Evolutionary conservation across 768 basidiomycete genomes (phyloP).

Genomic region (Leccinellum luteum): DNA sequence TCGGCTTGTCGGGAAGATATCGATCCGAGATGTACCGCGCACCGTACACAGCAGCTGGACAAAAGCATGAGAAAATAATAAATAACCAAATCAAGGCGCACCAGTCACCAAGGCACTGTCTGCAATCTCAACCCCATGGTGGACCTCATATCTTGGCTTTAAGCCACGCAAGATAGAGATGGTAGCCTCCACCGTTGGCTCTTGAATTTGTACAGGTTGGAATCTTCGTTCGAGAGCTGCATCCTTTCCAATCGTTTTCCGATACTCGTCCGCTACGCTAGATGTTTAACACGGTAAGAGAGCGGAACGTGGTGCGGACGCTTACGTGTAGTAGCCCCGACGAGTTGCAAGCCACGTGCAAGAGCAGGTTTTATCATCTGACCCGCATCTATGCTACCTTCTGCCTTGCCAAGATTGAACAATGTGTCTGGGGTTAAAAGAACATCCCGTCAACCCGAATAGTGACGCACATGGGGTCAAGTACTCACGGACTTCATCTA

Average conservation of each 20-base stretch:
- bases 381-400: slow-evolving; percentile 89
- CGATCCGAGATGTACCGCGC: slow-evolving; percentile 86
- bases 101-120: slow-evolving; percentile 87
- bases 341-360: slow-evolving; percentile 81
- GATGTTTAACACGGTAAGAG: neutral
- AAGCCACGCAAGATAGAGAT: slow-evolving; percentile 86
- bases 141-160: slow-evolving; percentile 83
- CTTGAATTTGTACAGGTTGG: slow-evolving; percentile 85
- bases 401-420: slow-evolving; percentile 87
- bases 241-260: slow-evolving; percentile 90
- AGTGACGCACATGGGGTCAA: neutral
- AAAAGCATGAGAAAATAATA: neutral
- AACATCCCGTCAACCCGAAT: neutral
- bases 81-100: slow-evolving; percentile 25
- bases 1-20: slow-evolving; percentile 88
- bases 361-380: slow-evolving; percentile 93
- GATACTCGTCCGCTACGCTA: slow-evolving; percentile 69
- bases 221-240: slow-evolving; percentile 89
- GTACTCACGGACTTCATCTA: slow-evolving; percentile 87
- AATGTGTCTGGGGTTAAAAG: slow-evolving; percentile 51
- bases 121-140: slow-evolving; percentile 91
- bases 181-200: slow-evolving; percentile 81
- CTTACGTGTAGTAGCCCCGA: slow-evolving; percentile 88
- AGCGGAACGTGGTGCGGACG: slow-evolving; percentile 3
- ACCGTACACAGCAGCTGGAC: slow-evolving; percentile 73